Base-by-base conservation (phyloP, 2,329 filamentous ascomycete genomes). In the Alternaria atra region DNA sequence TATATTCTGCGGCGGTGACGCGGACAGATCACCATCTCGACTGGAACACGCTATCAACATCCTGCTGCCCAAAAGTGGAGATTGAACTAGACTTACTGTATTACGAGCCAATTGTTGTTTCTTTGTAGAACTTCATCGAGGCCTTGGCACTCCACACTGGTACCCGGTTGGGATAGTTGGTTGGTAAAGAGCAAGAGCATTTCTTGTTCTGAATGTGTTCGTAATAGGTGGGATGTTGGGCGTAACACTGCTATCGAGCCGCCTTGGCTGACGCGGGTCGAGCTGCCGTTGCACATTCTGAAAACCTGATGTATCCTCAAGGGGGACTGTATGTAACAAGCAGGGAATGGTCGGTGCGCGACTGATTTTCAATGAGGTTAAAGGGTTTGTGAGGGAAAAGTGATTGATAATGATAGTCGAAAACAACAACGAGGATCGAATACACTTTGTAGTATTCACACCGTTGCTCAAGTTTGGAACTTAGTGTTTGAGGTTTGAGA, bases 211-310 rank as follows among this genome's bases (percentile, higher is more conserved):
- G 58, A 50, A 23, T 60, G 48, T 4, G 63, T 46, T 4, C 55
- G 61, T 8, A 32, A 27, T 1, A 63, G 42, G 37, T 61, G 59
- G 10, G 55, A 55, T 17, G 63, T 66, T 15, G 73, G 69, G 10
- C 64, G 69, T 1, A 78, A 66, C 1, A 77, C 70, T 13, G 76
- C 76, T n/a, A 78, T 76, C 1, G 74, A 74, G 32, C 76, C 76
- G n/a, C 76, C 76, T 61, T 77, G 74, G 37, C 71, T 74, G 7
- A 65, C 51, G 42, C 74, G 70, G 7, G 63, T 65, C 9, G 74
- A 77, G 23, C 54, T 37, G 39, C 74, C 75, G 68, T 72, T 72
- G 43, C 74, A 77, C 74, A 77, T 77, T 9, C 48, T 44, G 27
- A 23, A 30, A 23, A 6, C 3, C 0, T 23, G 7, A n/a, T 25